A percentile compares a stretch with the other conserved stretches of the same genome.
Conservation (phyloP, 192 early-diverging fungal species). For the Entomortierella lignicola region DNA sequence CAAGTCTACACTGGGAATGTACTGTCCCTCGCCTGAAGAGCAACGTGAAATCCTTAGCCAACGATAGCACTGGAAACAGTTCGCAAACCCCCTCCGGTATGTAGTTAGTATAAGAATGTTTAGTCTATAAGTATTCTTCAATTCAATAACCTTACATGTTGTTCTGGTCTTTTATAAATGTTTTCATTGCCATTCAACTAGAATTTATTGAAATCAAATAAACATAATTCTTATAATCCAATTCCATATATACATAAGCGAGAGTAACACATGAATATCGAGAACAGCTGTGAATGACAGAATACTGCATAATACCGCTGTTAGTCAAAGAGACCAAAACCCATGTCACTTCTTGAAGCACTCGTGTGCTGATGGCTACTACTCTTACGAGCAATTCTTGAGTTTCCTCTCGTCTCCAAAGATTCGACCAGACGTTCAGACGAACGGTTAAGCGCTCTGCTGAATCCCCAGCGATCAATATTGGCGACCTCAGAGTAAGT, state of each 20-base stretch:
- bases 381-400: conserved; percentile 14
- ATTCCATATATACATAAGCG: no score
- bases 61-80: background rate
- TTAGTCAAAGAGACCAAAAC: conserved; percentile 28
- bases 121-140: no score
- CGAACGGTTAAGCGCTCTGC: conserved; percentile 17
- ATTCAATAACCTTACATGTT: no score
- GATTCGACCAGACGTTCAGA: conserved; percentile 33
- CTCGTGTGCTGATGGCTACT: conserved; percentile 22
- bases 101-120: no score
- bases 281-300: no score
- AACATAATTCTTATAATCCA: no score
- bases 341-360: conserved; percentile 19
- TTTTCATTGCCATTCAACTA: no score
- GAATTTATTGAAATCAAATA: no score
- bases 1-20: background rate
- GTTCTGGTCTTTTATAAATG: no score
- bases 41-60: background rate
- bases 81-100: no score
- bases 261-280: no score
- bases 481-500: conserved; percentile 18
- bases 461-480: conserved; percentile 27
- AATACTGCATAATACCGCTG: background rate
- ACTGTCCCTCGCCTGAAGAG: background rate
- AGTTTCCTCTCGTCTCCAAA: conserved; percentile 29